Base-by-base conservation (phyloP, 2,329 filamentous ascomycete species). In the Neofusicoccum ribis region DNA sequence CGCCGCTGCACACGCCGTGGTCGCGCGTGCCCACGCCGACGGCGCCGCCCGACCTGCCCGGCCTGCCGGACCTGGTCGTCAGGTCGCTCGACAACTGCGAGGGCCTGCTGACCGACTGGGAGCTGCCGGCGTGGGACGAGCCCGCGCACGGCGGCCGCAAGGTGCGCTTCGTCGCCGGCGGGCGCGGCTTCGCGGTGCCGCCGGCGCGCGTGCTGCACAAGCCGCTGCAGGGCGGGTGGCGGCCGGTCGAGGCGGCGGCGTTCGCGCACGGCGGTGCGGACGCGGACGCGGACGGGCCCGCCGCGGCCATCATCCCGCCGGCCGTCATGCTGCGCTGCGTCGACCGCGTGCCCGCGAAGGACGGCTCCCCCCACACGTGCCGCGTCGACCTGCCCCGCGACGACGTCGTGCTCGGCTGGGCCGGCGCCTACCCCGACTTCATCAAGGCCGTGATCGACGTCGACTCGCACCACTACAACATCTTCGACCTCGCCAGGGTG, bases 11-110 rank as follows among this genome's bases (percentile, higher is more conserved):
- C 46, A 27, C 46, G 20, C 46, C 46, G 5, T 49, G 46, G 46
- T 49, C 46, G 17, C 8, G 14, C 23, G 20, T 46, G 41, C 1
- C 56, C 27, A 3, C 3, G 27, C 37, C 51, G 51, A 37, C 51
- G 3, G 34, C 51, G 9, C 6, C 51, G 31, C 51, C 51, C 15
- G 51, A 37, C 17, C 51, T 54, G 15, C 34, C 37, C 7, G 51
- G 37, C 9, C 34, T 54, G 5, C 51, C 51, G 4, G 34, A 37
- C 17, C 51, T 54, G 9, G 51, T 54, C 34, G 17, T 37, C 31
- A 54, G 39, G 31, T 37, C 51, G 6, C 37, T 54, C 51, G 51
- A 54, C 31, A 37, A 54, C 51, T 54, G 51, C 51, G 51, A 54
- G 11, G 51, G 31, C 20, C 37, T 54, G 51, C 9, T 54, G 51